Base-by-base conservation (phyloP, 2,329 filamentous ascomycete genomes). In the Fonsecaea pedrosoi region DNA sequence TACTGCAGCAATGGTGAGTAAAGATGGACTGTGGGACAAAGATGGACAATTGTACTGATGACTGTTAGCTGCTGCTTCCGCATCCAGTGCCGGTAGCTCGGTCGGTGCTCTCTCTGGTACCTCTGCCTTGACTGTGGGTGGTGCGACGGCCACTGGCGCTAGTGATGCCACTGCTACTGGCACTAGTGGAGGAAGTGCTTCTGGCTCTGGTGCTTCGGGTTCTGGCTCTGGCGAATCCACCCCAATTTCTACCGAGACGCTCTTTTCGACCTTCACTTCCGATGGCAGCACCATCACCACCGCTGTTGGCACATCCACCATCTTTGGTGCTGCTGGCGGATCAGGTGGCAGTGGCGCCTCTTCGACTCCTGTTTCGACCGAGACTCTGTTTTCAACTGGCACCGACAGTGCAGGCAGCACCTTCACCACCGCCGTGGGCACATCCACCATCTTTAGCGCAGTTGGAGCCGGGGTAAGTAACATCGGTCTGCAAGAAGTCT, bases 1-100 rank as follows among this genome's bases (percentile, higher is more conserved):
- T 74, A 78, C 65, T 82, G 80, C 71, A 74, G 76, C 74, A 74
- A 62, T 62, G 60, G 71, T 73, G 62, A 63, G 68, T 67, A 38
- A 54, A 30, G 2, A 56, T 32, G 34, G 32, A 38, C 10, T 12
- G 7, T 40, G 15, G 35, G 15, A 60, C 25, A 25, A 25, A 25
- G 21, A 50, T 2, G 45, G 21, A 60, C 37, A 25, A 18, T 10
- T 10, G 25, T 53, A 34, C 54, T 67, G 64, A 67, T 54, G 1
- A 9, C 50, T 38, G 35, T 12, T 62, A 57, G 66, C 69, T 57
- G 66, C 62, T 57, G 48, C 64, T 55, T 66, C 69, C 40, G 66
- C 62, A 25, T 60, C 69, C 38, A 58, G 34, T 48, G 60, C 60
- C 40, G 56, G 53, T 18, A 66, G 57, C 53, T 61, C 59, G 7